A percentile compares a stretch with the other conserved stretches of the same genome.
These are phyloP conservation scores for Dendrostoma leiphaemia DNA, from an alignment of 2,329 filamentous ascomycete genomes.

Conservation along the genomic window DNA sequence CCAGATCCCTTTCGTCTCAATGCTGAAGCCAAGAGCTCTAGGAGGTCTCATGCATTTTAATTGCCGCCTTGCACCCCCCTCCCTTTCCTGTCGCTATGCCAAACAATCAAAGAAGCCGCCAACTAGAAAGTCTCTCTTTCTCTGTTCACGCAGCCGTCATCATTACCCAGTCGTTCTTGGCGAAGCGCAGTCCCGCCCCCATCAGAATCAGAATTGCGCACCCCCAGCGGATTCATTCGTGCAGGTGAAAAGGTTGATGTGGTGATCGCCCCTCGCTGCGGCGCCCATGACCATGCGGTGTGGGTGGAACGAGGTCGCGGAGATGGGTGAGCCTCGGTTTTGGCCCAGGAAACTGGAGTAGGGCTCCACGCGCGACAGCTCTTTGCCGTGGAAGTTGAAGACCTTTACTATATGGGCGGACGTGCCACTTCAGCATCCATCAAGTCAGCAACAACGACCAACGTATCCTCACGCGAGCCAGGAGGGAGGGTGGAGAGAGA, in stretches of 20 bases:
- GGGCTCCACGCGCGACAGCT: slow-evolving; percentile 82
- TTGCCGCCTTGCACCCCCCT: background rate
- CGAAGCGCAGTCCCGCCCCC: background rate
- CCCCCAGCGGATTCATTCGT: slow-evolving; percentile 40
- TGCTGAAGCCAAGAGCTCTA: background rate
- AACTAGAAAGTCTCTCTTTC: background rate
- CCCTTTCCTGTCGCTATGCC: slow-evolving; percentile 1
- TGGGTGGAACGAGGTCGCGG: slow-evolving; percentile 90
- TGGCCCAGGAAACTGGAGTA: slow-evolving; percentile 86
- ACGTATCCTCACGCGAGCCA: no score
- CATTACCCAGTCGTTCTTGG: no score
- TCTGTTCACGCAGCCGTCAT: background rate
- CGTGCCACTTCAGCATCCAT: slow-evolving; percentile 68
- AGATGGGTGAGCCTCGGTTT: slow-evolving; percentile 77
- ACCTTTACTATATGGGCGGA: slow-evolving; percentile 86
- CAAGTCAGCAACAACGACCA: slow-evolving; percentile 3
- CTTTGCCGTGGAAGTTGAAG: slow-evolving; percentile 81
- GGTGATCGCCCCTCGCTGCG: slow-evolving; percentile 80
- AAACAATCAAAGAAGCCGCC: background rate
- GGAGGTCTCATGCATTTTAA: background rate
- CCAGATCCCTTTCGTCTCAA: background rate
- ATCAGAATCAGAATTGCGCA: background rate
- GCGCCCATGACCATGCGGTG: slow-evolving; percentile 90
- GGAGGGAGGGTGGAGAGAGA: background rate
- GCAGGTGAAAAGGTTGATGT: slow-evolving; percentile 85